These are phyloP conservation scores for Pythium volutum DNA, from an alignment of 352 stramenopile genomes.

Conservation along the genomic window DNA sequence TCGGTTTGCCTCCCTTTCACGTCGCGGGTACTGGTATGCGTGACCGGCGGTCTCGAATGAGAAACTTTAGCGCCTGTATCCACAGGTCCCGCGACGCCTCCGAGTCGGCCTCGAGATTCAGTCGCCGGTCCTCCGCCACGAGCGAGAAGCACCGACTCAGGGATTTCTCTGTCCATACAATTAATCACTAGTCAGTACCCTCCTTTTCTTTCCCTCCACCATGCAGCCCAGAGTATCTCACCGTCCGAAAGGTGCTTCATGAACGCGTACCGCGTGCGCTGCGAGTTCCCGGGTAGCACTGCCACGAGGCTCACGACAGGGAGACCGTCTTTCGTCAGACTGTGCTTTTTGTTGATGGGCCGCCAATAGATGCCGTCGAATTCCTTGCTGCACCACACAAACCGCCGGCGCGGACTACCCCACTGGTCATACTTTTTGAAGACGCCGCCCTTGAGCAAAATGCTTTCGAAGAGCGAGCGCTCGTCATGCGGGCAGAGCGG, in stretches of 20 bases:
- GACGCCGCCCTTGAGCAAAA: slow-evolving; percentile 60
- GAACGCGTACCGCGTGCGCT: slow-evolving; percentile 62
- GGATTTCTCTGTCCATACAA: slow-evolving; percentile 48
- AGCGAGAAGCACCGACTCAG: slow-evolving; percentile 63
- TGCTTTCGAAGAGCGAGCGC: slow-evolving; percentile 47
- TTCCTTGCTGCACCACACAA: slow-evolving; percentile 70
- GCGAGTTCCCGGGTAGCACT: slow-evolving; percentile 56
- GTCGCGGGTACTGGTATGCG: no score
- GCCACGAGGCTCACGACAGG: slow-evolving; percentile 40
- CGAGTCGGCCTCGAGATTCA: slow-evolving; percentile 72
- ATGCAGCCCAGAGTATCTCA: slow-evolving; percentile 9
- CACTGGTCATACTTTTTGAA: slow-evolving; percentile 80
- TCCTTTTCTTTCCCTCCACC: not conserved
- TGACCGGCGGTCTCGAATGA: slow-evolving; percentile 25
- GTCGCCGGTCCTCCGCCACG: slow-evolving; percentile 55
- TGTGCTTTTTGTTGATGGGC: slow-evolving; percentile 66
- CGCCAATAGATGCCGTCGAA: slow-evolving; percentile 64
- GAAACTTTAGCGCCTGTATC: slow-evolving; percentile 48
- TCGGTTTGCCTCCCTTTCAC: no score
- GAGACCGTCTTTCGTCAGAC: slow-evolving; percentile 54
- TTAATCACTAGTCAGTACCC: slow-evolving; percentile 12
- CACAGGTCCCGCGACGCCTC: slow-evolving; percentile 60
- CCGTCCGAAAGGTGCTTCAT: slow-evolving; percentile 76
- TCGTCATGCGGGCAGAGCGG: slow-evolving; percentile 38
- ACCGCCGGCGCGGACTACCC: slow-evolving; percentile 68